Base-by-base conservation (phyloP, 2,329 filamentous ascomycete genomes). In the Sporothrix humicola region DNA sequence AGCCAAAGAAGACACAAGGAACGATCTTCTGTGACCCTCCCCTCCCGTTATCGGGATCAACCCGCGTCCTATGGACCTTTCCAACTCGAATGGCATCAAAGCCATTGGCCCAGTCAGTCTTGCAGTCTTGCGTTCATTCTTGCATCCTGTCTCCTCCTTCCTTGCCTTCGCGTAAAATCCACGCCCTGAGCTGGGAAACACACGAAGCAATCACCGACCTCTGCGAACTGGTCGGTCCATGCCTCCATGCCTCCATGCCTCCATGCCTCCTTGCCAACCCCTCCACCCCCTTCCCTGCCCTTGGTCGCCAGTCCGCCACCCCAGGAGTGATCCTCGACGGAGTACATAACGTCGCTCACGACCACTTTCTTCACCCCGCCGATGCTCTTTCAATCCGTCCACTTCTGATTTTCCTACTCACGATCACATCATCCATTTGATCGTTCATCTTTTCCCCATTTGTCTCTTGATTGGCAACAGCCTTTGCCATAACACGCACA, bases 311-410 rank as follows among this genome's bases (percentile, higher is more conserved):
- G 61, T 58, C 37, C 50, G 58, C 20, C 44, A 50, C 70, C 58
- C 52, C 7, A 46, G n/a, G n/a, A 17, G 50, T 48, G 23, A 63
- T 74, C 37, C 79, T 78, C 73, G n/a, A 56, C 26, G 66, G 48
- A 69, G 66, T 76, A 78, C 77, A 77, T 78, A 78, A 76, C 77
- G 74, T 76, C 48, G 65, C 66, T 63, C 58, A 48, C 73, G 37
- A 74, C 73, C 73, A 65, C 74, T 54, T 37, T 73, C 65, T 65
- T 71, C 73, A 73, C 73, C 74, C 73, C 74, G 61, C 72, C 50
- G 58, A 63, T 48, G 13, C 26, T 74, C 61, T 65, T 50, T 48
- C 17, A 10, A 48, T 59, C 31, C n/a, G 42, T 26, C 70, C 50
- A 20, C 37, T 61, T 31, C n/a, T 68, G 56, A 46, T 44, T 56